Evolutionary conservation across 352 stramenopile genomes (phyloP).

Genomic region (Saprolegnia parasitica): DNA sequence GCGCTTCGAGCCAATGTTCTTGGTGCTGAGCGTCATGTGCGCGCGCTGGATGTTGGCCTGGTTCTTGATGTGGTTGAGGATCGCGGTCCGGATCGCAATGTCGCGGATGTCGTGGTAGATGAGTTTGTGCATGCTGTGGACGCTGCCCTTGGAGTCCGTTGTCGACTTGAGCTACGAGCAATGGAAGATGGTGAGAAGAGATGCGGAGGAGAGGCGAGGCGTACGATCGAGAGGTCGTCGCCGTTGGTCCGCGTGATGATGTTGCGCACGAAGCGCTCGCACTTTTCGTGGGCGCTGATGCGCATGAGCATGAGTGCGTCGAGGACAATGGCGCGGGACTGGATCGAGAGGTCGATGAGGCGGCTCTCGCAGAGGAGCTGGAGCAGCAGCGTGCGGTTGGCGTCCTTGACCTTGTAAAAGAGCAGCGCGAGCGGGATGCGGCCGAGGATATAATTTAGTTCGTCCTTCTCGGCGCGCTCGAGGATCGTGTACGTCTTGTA

Average conservation of each 20-base stretch:
- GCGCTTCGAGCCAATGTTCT: conserved; percentile 59
- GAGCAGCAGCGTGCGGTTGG: conserved; percentile 91
- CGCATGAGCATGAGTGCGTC: conserved; percentile 98
- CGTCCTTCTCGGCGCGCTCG: conserved; percentile 89
- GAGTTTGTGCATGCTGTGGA: conserved; percentile 97
- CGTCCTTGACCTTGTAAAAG: conserved; percentile 98
- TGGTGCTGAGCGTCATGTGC: conserved; percentile 90
- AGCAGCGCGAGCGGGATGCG: conserved; percentile 93
- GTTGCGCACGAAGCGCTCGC: conserved; percentile 95
- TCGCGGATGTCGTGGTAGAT: conserved; percentile 95
- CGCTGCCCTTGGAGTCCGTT: conserved; percentile 95
- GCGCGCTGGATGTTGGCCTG: conserved; percentile 92
- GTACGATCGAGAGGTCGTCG: conserved; percentile 77
- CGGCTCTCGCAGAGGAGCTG: conserved; percentile 92
- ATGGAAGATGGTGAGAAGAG: background rate
- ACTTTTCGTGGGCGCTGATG: conserved; percentile 89
- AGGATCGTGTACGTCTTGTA: conserved; percentile 95
- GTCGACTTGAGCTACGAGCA: conserved; percentile 93
- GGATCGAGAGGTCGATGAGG: conserved; percentile 89
- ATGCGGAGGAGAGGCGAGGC: background rate
- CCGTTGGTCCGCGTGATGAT: conserved; percentile 95
- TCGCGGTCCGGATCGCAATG: conserved; percentile 82
- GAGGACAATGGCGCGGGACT: conserved; percentile 88
- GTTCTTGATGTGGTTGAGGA: conserved; percentile 94
- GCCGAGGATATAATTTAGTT: conserved; percentile 96